phyloP scores from a whole-genome alignment of 768 basidiomycete species.

The Rhizopogon salebrosus region DNA sequence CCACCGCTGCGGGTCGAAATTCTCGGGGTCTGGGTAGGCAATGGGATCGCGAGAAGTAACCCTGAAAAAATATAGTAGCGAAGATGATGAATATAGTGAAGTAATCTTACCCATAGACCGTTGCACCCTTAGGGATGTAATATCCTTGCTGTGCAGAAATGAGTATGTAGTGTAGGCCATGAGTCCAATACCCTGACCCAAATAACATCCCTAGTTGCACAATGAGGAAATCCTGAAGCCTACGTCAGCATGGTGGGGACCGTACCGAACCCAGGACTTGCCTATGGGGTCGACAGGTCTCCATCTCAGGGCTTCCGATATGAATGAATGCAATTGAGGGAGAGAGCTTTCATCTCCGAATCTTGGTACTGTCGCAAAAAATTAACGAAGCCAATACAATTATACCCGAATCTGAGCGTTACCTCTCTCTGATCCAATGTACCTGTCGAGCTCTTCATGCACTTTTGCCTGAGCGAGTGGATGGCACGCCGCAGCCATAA shows the following conservation, averaged over 20 bases:
- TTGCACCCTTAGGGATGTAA: slow-evolving; percentile 17
- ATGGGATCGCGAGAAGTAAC: slow-evolving; percentile 46
- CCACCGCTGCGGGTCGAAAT: slow-evolving; percentile 51
- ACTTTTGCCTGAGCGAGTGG: slow-evolving; percentile 43
- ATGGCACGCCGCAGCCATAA: slow-evolving; percentile 48
- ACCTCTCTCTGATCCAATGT: slow-evolving; percentile 37
- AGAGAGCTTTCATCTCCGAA: slow-evolving; percentile 27
- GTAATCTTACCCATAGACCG: slow-evolving; percentile 12
- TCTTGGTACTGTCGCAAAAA: slow-evolving; percentile 24
- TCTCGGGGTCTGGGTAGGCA: slow-evolving; percentile 47
- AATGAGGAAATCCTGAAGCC: slow-evolving; percentile 51
- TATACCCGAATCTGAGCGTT: neutral
- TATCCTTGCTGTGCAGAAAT: slow-evolving; percentile 15
- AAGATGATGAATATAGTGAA: neutral
- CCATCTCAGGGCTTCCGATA: slow-evolving; percentile 30
- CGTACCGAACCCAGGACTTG: neutral
- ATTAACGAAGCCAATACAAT: neutral
- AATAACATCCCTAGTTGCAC: slow-evolving; percentile 54
- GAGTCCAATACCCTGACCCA: slow-evolving; percentile 24
- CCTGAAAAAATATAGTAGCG: slow-evolving; percentile 17
- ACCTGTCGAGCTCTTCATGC: slow-evolving; percentile 45
- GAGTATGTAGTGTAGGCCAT: slow-evolving; percentile 16
- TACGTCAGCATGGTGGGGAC: neutral
- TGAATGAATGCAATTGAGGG: slow-evolving; percentile 25
- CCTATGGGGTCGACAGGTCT: slow-evolving; percentile 20